These are phyloP conservation scores for Nidula niveotomentosa DNA, from an alignment of 1,284 basidiomycete genomes.

Conservation along the genomic window DNA sequence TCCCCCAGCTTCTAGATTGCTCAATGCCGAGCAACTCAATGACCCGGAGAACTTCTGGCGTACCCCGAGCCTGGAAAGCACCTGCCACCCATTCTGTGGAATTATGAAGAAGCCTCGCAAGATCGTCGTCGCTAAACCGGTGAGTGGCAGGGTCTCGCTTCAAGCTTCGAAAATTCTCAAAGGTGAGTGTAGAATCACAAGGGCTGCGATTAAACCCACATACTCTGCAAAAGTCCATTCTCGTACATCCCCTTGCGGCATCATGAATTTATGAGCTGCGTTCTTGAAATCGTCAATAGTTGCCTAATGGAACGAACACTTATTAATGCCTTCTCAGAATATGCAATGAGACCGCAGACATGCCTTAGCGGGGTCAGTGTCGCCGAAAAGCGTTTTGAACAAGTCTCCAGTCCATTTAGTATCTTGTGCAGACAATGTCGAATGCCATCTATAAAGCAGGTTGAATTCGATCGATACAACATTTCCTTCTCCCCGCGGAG, in stretches of 20 bases:
- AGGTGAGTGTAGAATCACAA: neutral
- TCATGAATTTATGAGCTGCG: conserved; percentile 31
- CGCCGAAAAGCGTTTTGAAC: conserved; percentile 46
- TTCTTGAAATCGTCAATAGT: conserved; percentile 40
- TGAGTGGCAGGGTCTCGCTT: conserved; percentile 44
- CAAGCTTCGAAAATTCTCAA: neutral
- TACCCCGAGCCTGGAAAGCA: conserved; percentile 76
- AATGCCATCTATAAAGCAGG: conserved; percentile 75
- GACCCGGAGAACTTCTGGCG: conserved; percentile 65
- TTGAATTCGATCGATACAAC: conserved; percentile 76
- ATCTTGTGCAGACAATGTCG: conserved; percentile 61
- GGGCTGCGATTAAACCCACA: neutral
- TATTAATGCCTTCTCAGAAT: neutral
- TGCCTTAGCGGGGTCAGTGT: conserved; percentile 38
- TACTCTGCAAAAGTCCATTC: conserved; percentile 59
- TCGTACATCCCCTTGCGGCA: conserved; percentile 34
- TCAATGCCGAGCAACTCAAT: conserved; percentile 76
- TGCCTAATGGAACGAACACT: conserved; percentile 28
- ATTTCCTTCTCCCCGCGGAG: conserved; percentile 72
- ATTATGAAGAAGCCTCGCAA: conserved; percentile 65
- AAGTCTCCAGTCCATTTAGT: conserved; percentile 55
- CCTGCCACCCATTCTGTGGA: conserved; percentile 68
- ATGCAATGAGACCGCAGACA: conserved; percentile 7
- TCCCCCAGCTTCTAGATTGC: conserved; percentile 71
- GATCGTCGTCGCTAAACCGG: conserved; percentile 67